A percentile compares a stretch with the other conserved stretches of the same genome.
These are phyloP conservation scores for Monosporascus ibericus DNA, from an alignment of 2,329 filamentous ascomycete species.

Conservation along the genomic window DNA sequence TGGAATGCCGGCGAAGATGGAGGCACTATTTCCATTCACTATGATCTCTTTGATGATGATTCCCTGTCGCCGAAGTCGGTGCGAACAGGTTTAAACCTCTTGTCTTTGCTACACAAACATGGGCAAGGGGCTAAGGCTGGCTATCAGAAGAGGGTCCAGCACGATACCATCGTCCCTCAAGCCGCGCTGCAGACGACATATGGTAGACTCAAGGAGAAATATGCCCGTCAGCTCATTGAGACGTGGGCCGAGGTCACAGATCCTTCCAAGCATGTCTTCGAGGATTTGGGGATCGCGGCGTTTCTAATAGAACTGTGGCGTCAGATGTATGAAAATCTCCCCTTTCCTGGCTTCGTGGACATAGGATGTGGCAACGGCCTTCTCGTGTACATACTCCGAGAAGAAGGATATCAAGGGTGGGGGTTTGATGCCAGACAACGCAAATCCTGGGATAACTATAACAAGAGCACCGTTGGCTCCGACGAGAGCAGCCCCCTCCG, in stretches of 20 bases:
- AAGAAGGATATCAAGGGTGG: conserved; percentile 79
- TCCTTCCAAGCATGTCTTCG: conserved; percentile 87
- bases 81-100: conserved; percentile 63
- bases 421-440: conserved; percentile 86
- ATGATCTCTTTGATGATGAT: conserved; percentile 42
- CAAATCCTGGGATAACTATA: conserved; percentile 79
- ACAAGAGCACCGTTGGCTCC: conserved; percentile 12
- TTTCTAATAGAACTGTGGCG: conserved; percentile 90
- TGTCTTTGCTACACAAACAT: conserved; percentile 67
- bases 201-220: conserved; percentile 68
- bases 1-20: conserved; percentile 39
- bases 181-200: conserved; percentile 78
- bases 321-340: conserved; percentile 61
- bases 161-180: conserved; percentile 76
- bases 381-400: conserved; percentile 72
- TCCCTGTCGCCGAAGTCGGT: conserved; percentile 42
- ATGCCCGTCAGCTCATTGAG: conserved; percentile 65
- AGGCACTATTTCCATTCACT: conserved; percentile 55
- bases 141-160: conserved; percentile 76
- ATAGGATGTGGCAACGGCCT: conserved; percentile 95
- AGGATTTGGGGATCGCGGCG: conserved; percentile 84
- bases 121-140: conserved; percentile 58
- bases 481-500: conserved; percentile 29
- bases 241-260: conserved; percentile 84
- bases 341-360: conserved; percentile 87